phyloP scores from a whole-genome alignment of 2,329 filamentous ascomycete genomes.

The Curvularia sp. region DNA sequence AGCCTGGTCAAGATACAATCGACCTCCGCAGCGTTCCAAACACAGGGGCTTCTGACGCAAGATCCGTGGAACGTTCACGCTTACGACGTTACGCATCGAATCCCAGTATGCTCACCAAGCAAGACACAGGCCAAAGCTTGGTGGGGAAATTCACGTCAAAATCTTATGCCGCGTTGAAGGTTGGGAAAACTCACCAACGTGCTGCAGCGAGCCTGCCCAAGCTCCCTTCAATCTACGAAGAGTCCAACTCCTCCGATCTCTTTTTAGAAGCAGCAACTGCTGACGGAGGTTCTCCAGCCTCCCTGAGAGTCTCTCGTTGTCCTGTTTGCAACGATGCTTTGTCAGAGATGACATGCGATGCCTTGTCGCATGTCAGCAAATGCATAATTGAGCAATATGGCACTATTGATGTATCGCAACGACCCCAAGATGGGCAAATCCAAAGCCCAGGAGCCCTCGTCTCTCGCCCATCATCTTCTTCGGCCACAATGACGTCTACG shows the following conservation, averaged over 20 bases:
- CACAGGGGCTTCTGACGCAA: neutral
- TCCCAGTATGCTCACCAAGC: neutral
- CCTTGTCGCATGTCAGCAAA: neutral
- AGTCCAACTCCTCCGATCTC: neutral
- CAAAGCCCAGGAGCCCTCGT: too few relatives aligned
- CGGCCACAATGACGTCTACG: neutral
- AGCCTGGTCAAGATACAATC: neutral
- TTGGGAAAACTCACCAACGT: neutral
- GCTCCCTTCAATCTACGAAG: neutral
- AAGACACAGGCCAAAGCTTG: neutral
- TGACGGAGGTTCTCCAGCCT: neutral
- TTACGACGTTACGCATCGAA: neutral
- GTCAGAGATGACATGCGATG: neutral
- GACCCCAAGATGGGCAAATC: neutral
- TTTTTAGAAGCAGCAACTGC: neutral
- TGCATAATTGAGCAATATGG: neutral
- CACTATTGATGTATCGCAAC: neutral
- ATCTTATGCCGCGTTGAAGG: neutral
- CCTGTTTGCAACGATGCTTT: neutral
- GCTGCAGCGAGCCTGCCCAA: conserved; percentile 2
- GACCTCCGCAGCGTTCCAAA: neutral
- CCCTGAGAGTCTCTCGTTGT: neutral
- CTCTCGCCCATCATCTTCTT: neutral
- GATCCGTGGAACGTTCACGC: neutral
- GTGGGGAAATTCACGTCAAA: neutral